phyloP scores from a whole-genome alignment of 306 rosid genomes.

The Sechiopsis laciniata region DNA sequence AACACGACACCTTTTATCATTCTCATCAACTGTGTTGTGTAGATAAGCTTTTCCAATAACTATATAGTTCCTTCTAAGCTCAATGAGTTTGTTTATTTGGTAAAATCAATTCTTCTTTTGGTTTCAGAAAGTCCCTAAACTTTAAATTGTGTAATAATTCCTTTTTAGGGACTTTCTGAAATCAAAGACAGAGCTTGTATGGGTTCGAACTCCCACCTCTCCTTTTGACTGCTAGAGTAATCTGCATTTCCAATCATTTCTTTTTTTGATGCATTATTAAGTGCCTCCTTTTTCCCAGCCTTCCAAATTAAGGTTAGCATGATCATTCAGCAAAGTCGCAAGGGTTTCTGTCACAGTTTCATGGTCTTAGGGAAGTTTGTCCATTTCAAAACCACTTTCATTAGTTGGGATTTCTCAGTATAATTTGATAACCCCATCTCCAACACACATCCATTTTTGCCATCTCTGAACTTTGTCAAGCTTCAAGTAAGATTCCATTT shows the following conservation, averaged over 20 bases:
- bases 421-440: background rate
- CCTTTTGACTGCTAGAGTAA: no score
- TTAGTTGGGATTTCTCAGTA: background rate
- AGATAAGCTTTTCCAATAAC: conserved; percentile 6
- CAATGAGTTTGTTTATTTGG: conserved; percentile 6
- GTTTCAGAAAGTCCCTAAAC: no score
- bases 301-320: background rate
- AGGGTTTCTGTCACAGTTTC: background rate
- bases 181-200: background rate
- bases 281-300: background rate
- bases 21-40: background rate
- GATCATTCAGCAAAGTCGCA: background rate
- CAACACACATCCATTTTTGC: background rate
- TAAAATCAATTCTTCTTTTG: background rate
- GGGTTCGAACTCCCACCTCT: background rate
- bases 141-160: no score
- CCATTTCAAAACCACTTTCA: background rate
- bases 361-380: background rate
- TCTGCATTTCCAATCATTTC: background rate
- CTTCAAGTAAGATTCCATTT: background rate
- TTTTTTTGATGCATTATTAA: background rate
- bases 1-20: background rate
- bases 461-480: background rate
- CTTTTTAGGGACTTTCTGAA: background rate
- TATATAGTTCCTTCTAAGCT: background rate